A percentile compares a stretch with the other conserved stretches of the same genome.
Evolutionary conservation across 2,329 filamentous ascomycete genomes (phyloP).

Genomic region (Colletotrichum tamarilloi): DNA sequence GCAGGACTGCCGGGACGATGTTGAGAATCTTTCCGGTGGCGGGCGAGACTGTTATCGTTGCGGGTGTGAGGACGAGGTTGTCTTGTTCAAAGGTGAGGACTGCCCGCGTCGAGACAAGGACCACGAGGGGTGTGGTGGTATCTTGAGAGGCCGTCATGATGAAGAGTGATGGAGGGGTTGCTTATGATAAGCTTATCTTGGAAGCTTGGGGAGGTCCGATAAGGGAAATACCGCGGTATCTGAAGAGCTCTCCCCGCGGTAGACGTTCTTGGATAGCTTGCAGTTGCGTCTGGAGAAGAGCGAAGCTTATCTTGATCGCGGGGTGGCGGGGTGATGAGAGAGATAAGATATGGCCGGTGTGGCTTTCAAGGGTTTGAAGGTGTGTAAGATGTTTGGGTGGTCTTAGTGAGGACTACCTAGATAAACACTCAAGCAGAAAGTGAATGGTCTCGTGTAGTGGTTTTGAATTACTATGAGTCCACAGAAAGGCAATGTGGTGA

Average conservation of each 20-base stretch:
- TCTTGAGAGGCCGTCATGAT: slow-evolving; percentile 45
- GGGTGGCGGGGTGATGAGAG: slow-evolving; percentile 17
- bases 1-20: slow-evolving; percentile 79
- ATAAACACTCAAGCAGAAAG: not conserved
- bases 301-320: slow-evolving; percentile 25
- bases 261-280: not conserved
- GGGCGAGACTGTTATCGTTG: slow-evolving; percentile 84
- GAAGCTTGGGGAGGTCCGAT: slow-evolving; percentile 3
- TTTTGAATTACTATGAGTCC: not conserved
- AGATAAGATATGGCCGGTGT: slow-evolving; percentile 4
- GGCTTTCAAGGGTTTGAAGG: slow-evolving; percentile 1
- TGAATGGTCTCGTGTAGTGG: not conserved
- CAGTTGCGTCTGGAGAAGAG: not conserved
- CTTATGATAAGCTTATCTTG: slow-evolving; percentile 20
- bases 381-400: not conserved
- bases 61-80: slow-evolving; percentile 75
- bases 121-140: slow-evolving; percentile 64
- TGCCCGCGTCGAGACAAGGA: slow-evolving; percentile 86
- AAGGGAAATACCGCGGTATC: not conserved
- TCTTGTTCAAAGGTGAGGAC: slow-evolving; percentile 78
- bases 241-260: slow-evolving; percentile 14
- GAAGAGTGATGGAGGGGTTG: not conserved
- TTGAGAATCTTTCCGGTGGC: slow-evolving; percentile 85
- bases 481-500: not conserved
- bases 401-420: not conserved